phyloP scores from a whole-genome alignment of 108 stramenopile species.

The Parietichytrium sp. region DNA sequence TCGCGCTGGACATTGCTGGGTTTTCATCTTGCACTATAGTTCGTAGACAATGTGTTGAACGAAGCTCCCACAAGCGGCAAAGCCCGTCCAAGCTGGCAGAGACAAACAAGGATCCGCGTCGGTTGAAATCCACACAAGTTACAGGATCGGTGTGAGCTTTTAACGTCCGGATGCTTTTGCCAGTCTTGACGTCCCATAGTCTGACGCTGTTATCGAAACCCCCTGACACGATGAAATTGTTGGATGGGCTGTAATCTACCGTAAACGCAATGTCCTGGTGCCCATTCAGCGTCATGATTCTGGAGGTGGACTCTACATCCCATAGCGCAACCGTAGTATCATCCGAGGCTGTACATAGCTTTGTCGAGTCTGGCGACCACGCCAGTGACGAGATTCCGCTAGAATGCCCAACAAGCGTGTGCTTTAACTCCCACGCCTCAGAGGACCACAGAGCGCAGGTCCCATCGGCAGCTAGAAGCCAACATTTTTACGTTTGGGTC shows the following conservation, averaged over 20 bases:
- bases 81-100: background rate
- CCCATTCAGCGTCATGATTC: background rate
- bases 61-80: background rate
- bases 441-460: background rate
- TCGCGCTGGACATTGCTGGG: conserved; percentile 75
- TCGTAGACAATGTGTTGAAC: background rate
- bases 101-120: conserved; percentile 27
- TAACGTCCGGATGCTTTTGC: conserved; percentile 59
- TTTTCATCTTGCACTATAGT: conserved; percentile 27
- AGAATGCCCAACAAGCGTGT: background rate
- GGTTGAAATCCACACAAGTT: conserved; percentile 12
- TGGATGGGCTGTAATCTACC: conserved; percentile 44
- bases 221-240: conserved; percentile 62
- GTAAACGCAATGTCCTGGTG: conserved; percentile 12
- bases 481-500: background rate
- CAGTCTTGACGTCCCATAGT: conserved; percentile 65
- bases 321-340: background rate
- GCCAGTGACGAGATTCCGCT: background rate
- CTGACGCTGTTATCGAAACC: conserved; percentile 66
- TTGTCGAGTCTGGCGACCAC: background rate
- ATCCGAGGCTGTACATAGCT: background rate
- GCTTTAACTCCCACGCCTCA: background rate
- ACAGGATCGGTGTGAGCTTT: conserved; percentile 51
- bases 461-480: background rate
- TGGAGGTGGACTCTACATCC: background rate